Base-by-base conservation (phyloP, 495 filamentous ascomycete species). In the Eremomyces bilateralis region DNA sequence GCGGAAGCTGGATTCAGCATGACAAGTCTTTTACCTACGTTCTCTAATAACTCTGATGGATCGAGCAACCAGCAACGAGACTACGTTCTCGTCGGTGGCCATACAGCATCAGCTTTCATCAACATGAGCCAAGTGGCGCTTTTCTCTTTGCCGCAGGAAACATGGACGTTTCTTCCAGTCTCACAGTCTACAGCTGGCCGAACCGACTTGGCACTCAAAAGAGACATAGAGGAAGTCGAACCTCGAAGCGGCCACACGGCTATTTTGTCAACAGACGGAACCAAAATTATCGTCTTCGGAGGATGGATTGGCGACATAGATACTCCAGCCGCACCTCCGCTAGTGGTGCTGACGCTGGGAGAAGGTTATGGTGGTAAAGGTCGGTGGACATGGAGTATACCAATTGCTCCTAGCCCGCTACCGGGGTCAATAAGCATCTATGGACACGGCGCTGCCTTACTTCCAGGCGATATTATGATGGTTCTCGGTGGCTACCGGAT, bases 91-190 rank as follows among this genome's bases (percentile, higher is more conserved):
- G 57, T 94, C 27, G 85, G 84, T 10, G 85, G 85, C 0, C 80
- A 94, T 49, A 92, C 83, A 0, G 59, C 69, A 41, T 45, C 58
- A 11, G 85, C 81, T 0, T 94, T 93, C 43, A 69, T 92, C 48
- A 91, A 93, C 49, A 92, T 90, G 77, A 82, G 77, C 21, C 77
- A 81, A 39, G 66, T 85, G 5, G 85, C 85, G 0, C 56, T 95
- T 1, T 93, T 83, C 58, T 80, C 69, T 18, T 58, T 91, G 13
- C 85, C 85, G 3, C 73, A 90, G 42, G 71, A 79, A 42, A 77
- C 65, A 37, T 95, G 85, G 85, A 70, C 62, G 25, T 93, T 88
- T 49, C 55, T 84, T 4, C 60, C 61, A 1, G 67, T 84, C 10
- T 56, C 57, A 3, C 58, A 65, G 11, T 57, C 65, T 0, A 31